Conservation (phyloP, 352 stramenopile genomes). For the Albugo laibachii region DNA sequence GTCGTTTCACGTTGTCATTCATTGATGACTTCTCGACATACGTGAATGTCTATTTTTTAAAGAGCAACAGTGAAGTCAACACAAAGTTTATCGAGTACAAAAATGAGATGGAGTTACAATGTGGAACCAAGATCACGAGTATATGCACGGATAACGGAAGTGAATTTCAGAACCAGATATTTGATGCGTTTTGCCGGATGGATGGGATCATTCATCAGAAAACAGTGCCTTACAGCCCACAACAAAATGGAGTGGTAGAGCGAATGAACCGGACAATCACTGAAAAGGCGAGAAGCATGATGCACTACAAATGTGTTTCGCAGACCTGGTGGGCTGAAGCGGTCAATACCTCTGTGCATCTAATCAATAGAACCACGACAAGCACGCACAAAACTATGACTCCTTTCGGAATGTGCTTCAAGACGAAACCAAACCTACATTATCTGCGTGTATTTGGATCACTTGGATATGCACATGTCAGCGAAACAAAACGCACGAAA, state of each 20-base stretch:
- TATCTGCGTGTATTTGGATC: conserved; percentile 6
- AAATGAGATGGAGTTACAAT: too few species aligned
- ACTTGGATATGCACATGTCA: conserved; percentile 3
- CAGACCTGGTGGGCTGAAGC: too few species aligned
- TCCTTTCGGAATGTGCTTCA: conserved; percentile 9
- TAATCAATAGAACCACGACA: conserved; percentile 8
- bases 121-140: conserved; percentile 5
- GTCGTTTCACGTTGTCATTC: conserved; percentile 3
- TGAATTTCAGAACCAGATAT: conserved; percentile 10
- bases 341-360: conserved; percentile 11
- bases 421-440: background rate
- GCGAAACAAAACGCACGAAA: conserved; percentile 2
- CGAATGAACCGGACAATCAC: too few species aligned
- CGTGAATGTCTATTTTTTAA: conserved; percentile 10
- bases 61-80: conserved; percentile 7
- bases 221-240: too few species aligned
- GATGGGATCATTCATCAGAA: conserved; percentile 11
- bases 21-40: conserved; percentile 8
- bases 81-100: too few species aligned
- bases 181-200: conserved; percentile 1
- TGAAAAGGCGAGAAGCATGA: too few species aligned
- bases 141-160: conserved; percentile 14
- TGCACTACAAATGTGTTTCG: too few species aligned
- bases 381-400: background rate
- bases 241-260: too few species aligned